phyloP scores from a whole-genome alignment of 1,284 basidiomycete genomes.

The Sphaerobolus stellatus region DNA sequence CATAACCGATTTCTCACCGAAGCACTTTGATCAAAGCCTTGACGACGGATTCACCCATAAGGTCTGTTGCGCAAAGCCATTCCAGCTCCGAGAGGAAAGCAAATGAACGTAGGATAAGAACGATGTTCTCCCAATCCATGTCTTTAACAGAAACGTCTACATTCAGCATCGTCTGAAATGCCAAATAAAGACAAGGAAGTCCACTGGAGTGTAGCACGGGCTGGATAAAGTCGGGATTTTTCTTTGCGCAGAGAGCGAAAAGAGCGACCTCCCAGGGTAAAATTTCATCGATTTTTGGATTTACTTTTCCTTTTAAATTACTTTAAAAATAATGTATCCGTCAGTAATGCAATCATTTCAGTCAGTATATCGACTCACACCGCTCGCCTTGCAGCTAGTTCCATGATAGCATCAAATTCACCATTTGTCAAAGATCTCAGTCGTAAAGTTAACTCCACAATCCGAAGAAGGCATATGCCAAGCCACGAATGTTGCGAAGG shows the following conservation, averaged over 20 bases:
- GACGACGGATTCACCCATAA: too few species aligned
- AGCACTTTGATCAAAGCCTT: too few species aligned
- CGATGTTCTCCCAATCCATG: slow-evolving; percentile 1
- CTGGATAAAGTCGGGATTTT: background rate
- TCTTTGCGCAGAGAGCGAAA: background rate
- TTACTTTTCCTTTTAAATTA: too few species aligned
- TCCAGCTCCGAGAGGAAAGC: slow-evolving; percentile 2
- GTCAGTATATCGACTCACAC: too few species aligned
- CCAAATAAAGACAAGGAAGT: background rate
- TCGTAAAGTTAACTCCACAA: too few species aligned
- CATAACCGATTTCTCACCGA: too few species aligned
- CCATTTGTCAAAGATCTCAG: background rate
- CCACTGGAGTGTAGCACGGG: slow-evolving; percentile 1
- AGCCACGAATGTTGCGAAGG: too few species aligned
- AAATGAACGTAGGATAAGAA: background rate
- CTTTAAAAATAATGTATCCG: too few species aligned
- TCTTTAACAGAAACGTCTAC: background rate
- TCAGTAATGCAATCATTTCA: too few species aligned
- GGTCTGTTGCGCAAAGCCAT: too few species aligned
- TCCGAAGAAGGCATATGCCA: too few species aligned
- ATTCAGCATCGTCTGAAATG: background rate
- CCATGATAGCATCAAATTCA: background rate
- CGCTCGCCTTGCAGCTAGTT: background rate
- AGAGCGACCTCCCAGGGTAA: slow-evolving; percentile 6
- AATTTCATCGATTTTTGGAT: too few species aligned